Evolutionary conservation across 805 yeast species (phyloP).

Genomic region (Cyberlindnera misumaiensis): DNA sequence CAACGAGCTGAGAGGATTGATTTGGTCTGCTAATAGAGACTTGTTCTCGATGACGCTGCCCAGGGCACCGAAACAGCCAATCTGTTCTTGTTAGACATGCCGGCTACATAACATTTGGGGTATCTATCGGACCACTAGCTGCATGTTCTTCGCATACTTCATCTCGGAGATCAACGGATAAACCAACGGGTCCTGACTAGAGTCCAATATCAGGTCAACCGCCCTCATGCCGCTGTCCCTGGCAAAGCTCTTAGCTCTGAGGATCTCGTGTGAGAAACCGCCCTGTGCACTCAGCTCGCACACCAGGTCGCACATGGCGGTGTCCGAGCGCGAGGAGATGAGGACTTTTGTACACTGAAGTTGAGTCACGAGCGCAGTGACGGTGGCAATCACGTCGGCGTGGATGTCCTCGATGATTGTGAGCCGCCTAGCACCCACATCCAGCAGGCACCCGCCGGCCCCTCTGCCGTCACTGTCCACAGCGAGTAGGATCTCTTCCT

Average conservation of each 20-base stretch:
- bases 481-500: not conserved
- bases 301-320: conserved; percentile 2
- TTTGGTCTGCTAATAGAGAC: conserved; percentile 2
- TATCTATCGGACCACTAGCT: conserved; percentile 9
- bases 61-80: conserved; percentile 4
- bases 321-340: conserved; percentile 3
- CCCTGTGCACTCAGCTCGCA: conserved; percentile 1
- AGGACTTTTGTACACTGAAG: conserved; percentile 5
- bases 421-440: conserved; percentile 4
- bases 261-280: conserved; percentile 5
- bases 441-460: conserved; percentile 7
- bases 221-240: not conserved
- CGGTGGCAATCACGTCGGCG: not conserved
- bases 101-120: not conserved
- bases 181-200: not conserved
- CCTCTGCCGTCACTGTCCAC: conserved; percentile 9
- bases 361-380: conserved; percentile 2
- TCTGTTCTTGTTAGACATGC: conserved; percentile 1
- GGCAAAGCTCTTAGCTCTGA: conserved; percentile 5
- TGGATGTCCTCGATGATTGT: conserved; percentile 4
- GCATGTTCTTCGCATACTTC: conserved; percentile 2
- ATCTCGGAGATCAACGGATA: conserved; percentile 4
- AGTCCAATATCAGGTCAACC: conserved; percentile 4
- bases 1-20: not conserved
- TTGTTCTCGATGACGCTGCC: conserved; percentile 1